Evolutionary conservation across 2,329 filamentous ascomycete species (phyloP), one percentile per base, ranked within the genome.

Genomic region (Alternaria metachromatica): DNA sequence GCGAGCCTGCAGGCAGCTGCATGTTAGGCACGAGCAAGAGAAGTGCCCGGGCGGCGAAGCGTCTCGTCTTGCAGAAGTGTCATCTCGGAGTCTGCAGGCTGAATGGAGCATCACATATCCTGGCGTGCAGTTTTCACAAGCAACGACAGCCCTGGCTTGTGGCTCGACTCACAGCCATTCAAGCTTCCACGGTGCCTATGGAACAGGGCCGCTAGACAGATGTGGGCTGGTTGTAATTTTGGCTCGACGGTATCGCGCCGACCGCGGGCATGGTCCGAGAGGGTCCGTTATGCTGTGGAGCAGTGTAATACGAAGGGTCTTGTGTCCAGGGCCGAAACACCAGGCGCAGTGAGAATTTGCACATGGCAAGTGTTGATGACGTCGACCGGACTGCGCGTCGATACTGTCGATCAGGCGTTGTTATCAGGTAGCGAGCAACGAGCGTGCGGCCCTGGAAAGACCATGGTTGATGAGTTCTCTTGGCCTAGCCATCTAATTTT

Each of bases 141-240:
- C 58, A 44, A 44, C 53, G 53, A 56, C 25, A 28, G 57, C 50
- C 50, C 43, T 48, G 55, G 41, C 37, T 41, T 46, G 45, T 46
- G 54, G 41, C 60, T 61, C 59, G 63, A 60, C 57, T 63, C 33
- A 44, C 56, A 66, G 60, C 59, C 63, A 66, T 50, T 64, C 64
- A 62, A 65, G 58, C 45, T 51, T 63, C 23, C 56, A 62, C 60
- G 61, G 62, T 64, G 56, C 62, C 43, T 58, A 60, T 60, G 57
- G 56, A 61, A 56, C 55, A 57, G 60, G 65, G 64, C 55, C 67
- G 64, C 70, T 68, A 67, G 55, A 51, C 44, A 56, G 28, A 54
- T 58, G 60, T 49, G 63, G 65, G 58, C 57, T 50, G 37, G 41
- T 44, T 45, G 58, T 41, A 41, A 41, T 44, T 28, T 43, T 59